Evolutionary conservation across 352 stramenopile species (phyloP).

Genomic region (Phytophthora uliginosa): DNA sequence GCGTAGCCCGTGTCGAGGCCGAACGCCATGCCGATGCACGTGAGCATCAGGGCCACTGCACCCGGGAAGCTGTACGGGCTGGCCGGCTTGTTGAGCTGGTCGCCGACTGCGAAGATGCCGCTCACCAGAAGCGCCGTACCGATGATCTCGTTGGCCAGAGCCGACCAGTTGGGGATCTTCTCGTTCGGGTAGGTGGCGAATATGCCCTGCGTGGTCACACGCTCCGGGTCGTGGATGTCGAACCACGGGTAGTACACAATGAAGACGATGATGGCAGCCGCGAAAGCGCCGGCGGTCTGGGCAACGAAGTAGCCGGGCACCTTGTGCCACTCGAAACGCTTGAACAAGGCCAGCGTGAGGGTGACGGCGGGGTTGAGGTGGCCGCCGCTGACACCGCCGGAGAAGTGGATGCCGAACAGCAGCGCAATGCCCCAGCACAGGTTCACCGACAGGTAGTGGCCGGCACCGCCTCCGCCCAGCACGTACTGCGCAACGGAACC

Average conservation of each 20-base stretch:
- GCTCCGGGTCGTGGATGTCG: conserved; percentile 52
- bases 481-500: conserved; percentile 70
- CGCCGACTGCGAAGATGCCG: conserved; percentile 55
- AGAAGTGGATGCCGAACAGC: conserved; percentile 69
- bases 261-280: conserved; percentile 54
- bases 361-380: conserved; percentile 78
- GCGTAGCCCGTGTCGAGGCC: conserved; percentile 52
- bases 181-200: conserved; percentile 64
- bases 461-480: conserved; percentile 52
- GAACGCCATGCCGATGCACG: conserved; percentile 49
- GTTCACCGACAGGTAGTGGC: conserved; percentile 63
- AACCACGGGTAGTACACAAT: conserved; percentile 74
- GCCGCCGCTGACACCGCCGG: conserved; percentile 61
- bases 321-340: conserved; percentile 66
- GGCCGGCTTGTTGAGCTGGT: conserved; percentile 57
- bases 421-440: conserved; percentile 72
- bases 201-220: conserved; percentile 48
- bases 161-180: conserved; percentile 49
- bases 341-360: conserved; percentile 59
- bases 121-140: conserved; percentile 49
- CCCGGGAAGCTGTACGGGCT: conserved; percentile 49
- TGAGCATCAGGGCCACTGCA: conserved; percentile 45
- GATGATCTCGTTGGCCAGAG: conserved; percentile 56
- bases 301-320: conserved; percentile 60
- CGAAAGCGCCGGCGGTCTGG: conserved; percentile 59